A percentile compares a stretch with the other conserved stretches of the same genome.
Conservation (phyloP, 768 basidiomycete species). For the Tylopilus balloui region DNA sequence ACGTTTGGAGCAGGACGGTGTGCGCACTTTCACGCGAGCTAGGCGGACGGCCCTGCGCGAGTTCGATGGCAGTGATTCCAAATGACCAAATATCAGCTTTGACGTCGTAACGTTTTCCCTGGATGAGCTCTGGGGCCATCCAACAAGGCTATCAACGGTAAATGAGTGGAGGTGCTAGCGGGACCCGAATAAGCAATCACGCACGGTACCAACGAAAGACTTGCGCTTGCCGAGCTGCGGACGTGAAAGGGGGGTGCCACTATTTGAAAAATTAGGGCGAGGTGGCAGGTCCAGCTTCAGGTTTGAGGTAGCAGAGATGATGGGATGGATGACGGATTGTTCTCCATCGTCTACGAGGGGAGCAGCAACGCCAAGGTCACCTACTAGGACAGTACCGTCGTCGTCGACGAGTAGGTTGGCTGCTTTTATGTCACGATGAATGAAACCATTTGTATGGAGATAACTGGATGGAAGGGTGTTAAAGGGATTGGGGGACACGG, state of each 20-base stretch:
- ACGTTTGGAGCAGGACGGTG: conserved; percentile 73
- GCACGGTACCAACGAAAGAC: conserved; percentile 87
- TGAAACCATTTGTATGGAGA: conserved; percentile 83
- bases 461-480: conserved; percentile 46
- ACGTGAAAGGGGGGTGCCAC: conserved; percentile 19
- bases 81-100: conserved; percentile 96
- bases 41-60: conserved; percentile 86
- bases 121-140: conserved; percentile 96
- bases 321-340: conserved; percentile 30
- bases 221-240: conserved; percentile 71
- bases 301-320: conserved; percentile 24
- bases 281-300: conserved; percentile 35
- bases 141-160: conserved; percentile 63
- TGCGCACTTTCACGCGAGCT: conserved; percentile 70
- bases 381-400: conserved; percentile 84
- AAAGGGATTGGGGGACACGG: neutral
- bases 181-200: conserved; percentile 18
- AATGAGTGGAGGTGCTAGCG: conserved; percentile 1
- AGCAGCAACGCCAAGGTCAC: conserved; percentile 90
- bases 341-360: conserved; percentile 67
- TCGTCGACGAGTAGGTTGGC: conserved; percentile 92
- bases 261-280: conserved; percentile 2
- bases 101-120: conserved; percentile 77
- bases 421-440: conserved; percentile 93
- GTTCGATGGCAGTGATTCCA: conserved; percentile 90